phyloP scores from a whole-genome alignment of 768 basidiomycete species.

The Mycena metata region DNA sequence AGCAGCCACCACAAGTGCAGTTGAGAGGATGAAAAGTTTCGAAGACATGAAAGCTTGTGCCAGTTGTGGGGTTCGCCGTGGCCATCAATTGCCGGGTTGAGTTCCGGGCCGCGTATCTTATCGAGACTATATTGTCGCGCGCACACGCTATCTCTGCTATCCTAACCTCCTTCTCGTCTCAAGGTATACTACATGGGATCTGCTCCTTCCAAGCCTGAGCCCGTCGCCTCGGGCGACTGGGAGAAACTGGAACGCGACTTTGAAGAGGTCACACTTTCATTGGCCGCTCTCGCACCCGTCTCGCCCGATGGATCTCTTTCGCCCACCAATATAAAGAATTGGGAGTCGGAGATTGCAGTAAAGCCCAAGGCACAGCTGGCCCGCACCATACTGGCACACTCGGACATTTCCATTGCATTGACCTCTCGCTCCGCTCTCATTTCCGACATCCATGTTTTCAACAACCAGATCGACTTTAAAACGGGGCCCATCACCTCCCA shows the following conservation, averaged over 20 bases:
- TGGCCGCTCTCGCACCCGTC: constrained; percentile 49
- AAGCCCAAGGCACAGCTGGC: constrained; percentile 78
- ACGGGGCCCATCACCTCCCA: constrained; percentile 78
- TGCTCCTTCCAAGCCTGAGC: constrained; percentile 24
- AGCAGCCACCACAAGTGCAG: constrained; percentile 57
- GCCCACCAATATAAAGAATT: constrained; percentile 68
- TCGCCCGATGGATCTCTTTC: constrained; percentile 76
- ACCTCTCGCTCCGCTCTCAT: constrained; percentile 73
- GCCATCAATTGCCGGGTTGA: too few relatives aligned
- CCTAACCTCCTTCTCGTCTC: too few relatives aligned
- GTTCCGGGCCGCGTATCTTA: not conserved
- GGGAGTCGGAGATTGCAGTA: constrained; percentile 70
- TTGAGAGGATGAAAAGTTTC: constrained; percentile 37
- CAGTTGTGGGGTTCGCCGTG: too few relatives aligned
- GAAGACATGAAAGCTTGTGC: too few relatives aligned
- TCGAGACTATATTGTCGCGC: too few relatives aligned
- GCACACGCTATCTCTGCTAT: too few relatives aligned
- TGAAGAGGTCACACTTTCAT: constrained; percentile 43
- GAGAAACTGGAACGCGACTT: constrained; percentile 25
- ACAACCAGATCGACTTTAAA: constrained; percentile 69
- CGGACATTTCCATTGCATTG: constrained; percentile 73
- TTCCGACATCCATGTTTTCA: constrained; percentile 84
- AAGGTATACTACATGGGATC: constrained; percentile 32
- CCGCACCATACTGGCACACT: constrained; percentile 81
- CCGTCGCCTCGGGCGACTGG: constrained; percentile 25